A percentile compares a stretch with the other conserved stretches of the same genome.
These are phyloP conservation scores for Cercophora sp. DNA, from an alignment of 495 filamentous ascomycete genomes.

Conservation along the genomic window DNA sequence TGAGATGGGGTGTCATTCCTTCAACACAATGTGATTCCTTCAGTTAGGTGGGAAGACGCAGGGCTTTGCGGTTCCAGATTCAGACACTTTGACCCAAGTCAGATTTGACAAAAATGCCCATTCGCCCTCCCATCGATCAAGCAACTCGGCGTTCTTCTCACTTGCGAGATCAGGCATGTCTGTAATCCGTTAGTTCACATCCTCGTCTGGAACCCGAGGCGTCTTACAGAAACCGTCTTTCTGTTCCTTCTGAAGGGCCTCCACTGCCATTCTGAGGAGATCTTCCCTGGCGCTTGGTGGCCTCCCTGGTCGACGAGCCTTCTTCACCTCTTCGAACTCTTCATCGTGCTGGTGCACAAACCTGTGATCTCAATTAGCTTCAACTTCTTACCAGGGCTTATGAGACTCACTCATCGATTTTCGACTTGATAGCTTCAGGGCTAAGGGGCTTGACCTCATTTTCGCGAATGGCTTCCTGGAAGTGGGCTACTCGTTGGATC, in stretches of 20 bases:
- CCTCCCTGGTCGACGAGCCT: slow-evolving; percentile 73
- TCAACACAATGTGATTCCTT: neutral
- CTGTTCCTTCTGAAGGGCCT: slow-evolving; percentile 73
- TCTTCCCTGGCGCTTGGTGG: slow-evolving; percentile 76
- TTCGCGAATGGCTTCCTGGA: slow-evolving; percentile 57
- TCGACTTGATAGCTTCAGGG: slow-evolving; percentile 52
- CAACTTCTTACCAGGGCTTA: neutral
- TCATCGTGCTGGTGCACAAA: slow-evolving; percentile 75
- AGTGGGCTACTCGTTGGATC: slow-evolving; percentile 65
- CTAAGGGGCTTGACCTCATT: slow-evolving; percentile 53
- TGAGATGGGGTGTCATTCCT: slow-evolving; percentile 18
- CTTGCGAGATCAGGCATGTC: slow-evolving; percentile 49
- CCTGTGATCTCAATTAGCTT: slow-evolving; percentile 36
- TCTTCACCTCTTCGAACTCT: slow-evolving; percentile 68
- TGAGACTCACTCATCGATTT: slow-evolving; percentile 57
- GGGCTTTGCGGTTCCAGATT: slow-evolving; percentile 49
- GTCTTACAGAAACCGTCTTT: slow-evolving; percentile 71
- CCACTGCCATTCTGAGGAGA: slow-evolving; percentile 64
- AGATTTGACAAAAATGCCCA: slow-evolving; percentile 54
- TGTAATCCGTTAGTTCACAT: slow-evolving; percentile 23
- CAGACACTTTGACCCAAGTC: slow-evolving; percentile 56
- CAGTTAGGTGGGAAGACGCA: slow-evolving; percentile 64
- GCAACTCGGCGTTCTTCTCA: slow-evolving; percentile 39
- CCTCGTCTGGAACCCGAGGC: neutral
- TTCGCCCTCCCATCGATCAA: slow-evolving; percentile 47